These are phyloP conservation scores for Melaleuca alternifolia DNA, from an alignment of 345 rosid genomes.

Conservation along the genomic window DNA sequence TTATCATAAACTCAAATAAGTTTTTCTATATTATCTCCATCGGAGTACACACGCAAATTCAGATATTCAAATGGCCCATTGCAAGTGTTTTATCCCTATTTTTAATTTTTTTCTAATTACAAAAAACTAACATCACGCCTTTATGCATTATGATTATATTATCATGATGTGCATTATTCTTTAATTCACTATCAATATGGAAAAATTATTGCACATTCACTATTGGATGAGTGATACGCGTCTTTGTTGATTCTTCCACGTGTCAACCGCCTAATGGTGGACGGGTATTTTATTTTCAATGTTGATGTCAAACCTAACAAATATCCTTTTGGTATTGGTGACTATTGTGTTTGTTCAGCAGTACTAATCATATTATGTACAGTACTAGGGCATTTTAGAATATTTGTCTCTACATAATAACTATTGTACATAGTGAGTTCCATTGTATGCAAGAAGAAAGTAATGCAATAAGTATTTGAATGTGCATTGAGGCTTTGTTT, in stretches of 20 bases:
- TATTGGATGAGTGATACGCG: neutral
- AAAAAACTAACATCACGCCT: neutral
- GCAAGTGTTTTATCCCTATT: neutral
- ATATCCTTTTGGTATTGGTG: neutral
- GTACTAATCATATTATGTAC: too few relatives aligned
- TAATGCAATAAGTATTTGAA: neutral
- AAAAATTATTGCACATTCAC: neutral
- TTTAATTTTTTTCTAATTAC: neutral
- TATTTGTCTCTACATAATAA: too few relatives aligned
- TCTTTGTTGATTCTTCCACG: neutral
- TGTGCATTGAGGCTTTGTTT: too few relatives aligned
- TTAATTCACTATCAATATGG: neutral
- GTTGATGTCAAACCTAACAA: neutral
- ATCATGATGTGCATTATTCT: neutral
- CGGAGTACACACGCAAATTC: neutral
- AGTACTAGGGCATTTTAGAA: too few relatives aligned
- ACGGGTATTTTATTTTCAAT: neutral
- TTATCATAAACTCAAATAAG: neutral
- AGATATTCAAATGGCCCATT: neutral
- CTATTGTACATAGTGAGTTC: neutral
- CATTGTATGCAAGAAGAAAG: neutral
- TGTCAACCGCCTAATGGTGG: neutral
- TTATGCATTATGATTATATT: neutral
- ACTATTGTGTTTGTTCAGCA: neutral
- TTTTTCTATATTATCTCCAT: neutral